A percentile compares a stretch with the other conserved stretches of the same genome.
Conservation (phyloP, 192 early-diverging fungal genomes). For the Phlyctochytrium bullatum region DNA sequence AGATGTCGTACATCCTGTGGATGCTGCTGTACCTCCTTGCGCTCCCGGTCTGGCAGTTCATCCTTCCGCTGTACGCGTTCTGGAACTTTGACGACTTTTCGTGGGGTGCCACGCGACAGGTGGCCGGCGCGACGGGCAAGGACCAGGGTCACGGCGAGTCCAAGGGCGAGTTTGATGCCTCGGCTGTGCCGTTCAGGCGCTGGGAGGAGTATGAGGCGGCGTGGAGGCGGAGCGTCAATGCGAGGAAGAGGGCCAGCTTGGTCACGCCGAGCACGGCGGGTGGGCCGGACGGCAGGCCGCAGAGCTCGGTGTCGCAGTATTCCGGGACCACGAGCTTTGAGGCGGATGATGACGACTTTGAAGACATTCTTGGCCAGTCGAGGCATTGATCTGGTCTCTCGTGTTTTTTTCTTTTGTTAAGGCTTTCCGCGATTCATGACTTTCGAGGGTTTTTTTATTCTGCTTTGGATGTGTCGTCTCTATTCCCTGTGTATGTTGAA, state of each 20-base stretch:
- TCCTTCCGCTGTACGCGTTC: conserved; percentile 72
- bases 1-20: conserved; percentile 74
- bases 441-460: too few species aligned
- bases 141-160: conserved; percentile 68
- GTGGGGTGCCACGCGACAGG: conserved; percentile 46
- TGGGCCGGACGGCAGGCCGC: background rate
- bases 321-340: background rate
- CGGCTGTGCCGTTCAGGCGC: conserved; percentile 16
- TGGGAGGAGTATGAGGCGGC: background rate
- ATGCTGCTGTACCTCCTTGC: conserved; percentile 76
- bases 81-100: conserved; percentile 62
- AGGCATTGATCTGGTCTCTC: too few species aligned
- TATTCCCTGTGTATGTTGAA: too few species aligned
- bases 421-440: too few species aligned
- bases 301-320: background rate
- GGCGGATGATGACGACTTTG: background rate
- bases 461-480: too few species aligned
- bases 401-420: too few species aligned
- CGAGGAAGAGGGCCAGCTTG: background rate
- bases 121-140: conserved; percentile 40
- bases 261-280: background rate
- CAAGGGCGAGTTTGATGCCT: conserved; percentile 78
- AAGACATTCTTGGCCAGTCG: too few species aligned
- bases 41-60: conserved; percentile 88
- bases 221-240: background rate